Conservation (phyloP, 441 rosid species). For the Iberis amara region DNA sequence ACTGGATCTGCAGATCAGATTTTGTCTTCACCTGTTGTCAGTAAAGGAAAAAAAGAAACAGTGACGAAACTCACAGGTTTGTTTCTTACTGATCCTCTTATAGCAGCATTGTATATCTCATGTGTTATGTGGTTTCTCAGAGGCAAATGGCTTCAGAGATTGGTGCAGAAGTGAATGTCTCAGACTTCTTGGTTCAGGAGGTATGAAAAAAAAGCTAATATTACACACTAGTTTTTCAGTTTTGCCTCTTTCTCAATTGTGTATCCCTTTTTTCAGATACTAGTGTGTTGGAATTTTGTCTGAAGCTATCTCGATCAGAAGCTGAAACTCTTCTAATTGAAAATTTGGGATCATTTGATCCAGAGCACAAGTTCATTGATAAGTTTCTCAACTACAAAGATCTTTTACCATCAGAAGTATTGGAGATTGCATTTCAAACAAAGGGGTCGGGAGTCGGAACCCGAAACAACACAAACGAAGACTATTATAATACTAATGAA, state of each 20-base stretch:
- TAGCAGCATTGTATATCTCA: slow-evolving; percentile 16
- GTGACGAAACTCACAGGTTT: slow-evolving; percentile 67
- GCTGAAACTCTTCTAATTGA: slow-evolving; percentile 75
- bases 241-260: neutral
- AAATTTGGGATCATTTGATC: slow-evolving; percentile 80
- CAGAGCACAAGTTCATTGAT: slow-evolving; percentile 78
- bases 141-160: slow-evolving; percentile 88
- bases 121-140: slow-evolving; percentile 41
- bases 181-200: slow-evolving; percentile 82
- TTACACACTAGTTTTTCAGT: neutral
- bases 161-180: slow-evolving; percentile 89
- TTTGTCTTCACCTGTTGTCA: slow-evolving; percentile 51
- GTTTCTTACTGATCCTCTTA: slow-evolving; percentile 1
- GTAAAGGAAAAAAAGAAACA: slow-evolving; percentile 57
- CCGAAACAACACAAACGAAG: slow-evolving; percentile 36
- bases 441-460: slow-evolving; percentile 37
- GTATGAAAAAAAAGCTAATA: slow-evolving; percentile 32
- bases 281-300: slow-evolving; percentile 82
- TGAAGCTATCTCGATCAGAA: slow-evolving; percentile 91
- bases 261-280: slow-evolving; percentile 47
- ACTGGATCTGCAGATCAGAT: slow-evolving; percentile 43
- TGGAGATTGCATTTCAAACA: slow-evolving; percentile 71
- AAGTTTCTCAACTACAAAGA: slow-evolving; percentile 85
- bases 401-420: slow-evolving; percentile 58
- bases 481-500: slow-evolving; percentile 27